Evolutionary conservation across 2,329 filamentous ascomycete species (phyloP).

Genomic region (Aspergillus quadrilineatus): DNA sequence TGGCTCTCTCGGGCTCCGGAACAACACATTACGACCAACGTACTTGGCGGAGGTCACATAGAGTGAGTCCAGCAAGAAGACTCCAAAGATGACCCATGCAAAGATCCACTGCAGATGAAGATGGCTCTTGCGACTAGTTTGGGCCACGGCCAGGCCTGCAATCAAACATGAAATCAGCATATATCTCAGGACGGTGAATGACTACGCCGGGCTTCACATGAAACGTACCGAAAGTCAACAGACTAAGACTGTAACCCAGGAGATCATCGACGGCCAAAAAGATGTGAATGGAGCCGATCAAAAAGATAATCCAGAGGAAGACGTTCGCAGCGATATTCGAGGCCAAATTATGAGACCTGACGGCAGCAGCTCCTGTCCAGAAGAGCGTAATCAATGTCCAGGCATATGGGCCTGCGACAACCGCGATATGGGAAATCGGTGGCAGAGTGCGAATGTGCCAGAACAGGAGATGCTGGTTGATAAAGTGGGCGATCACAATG

Average conservation of each 20-base stretch:
- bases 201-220: background rate
- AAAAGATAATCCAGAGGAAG: conserved; percentile 80
- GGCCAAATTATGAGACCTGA: conserved; percentile 65
- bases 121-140: conserved; percentile 67
- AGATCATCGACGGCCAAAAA: conserved; percentile 70
- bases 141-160: conserved; percentile 68
- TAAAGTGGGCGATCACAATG: conserved; percentile 74
- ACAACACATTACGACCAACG: conserved; percentile 36
- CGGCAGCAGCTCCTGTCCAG: conserved; percentile 83
- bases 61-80: conserved; percentile 69
- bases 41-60: conserved; percentile 38
- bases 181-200: background rate
- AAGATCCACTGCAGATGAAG: conserved; percentile 93
- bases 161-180: conserved; percentile 1
- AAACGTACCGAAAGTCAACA: conserved; percentile 64
- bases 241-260: conserved; percentile 75
- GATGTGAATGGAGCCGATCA: conserved; percentile 75
- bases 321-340: conserved; percentile 82
- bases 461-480: conserved; percentile 76
- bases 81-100: conserved; percentile 75
- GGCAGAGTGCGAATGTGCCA: conserved; percentile 74
- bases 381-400: conserved; percentile 86
- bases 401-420: conserved; percentile 73
- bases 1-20: conserved; percentile 32
- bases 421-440: conserved; percentile 72